Evolutionary conservation across 306 rosid genomes (phyloP), one percentile per base, ranked within the genome.

Genomic region (Pterocarpus macrocarpus): DNA sequence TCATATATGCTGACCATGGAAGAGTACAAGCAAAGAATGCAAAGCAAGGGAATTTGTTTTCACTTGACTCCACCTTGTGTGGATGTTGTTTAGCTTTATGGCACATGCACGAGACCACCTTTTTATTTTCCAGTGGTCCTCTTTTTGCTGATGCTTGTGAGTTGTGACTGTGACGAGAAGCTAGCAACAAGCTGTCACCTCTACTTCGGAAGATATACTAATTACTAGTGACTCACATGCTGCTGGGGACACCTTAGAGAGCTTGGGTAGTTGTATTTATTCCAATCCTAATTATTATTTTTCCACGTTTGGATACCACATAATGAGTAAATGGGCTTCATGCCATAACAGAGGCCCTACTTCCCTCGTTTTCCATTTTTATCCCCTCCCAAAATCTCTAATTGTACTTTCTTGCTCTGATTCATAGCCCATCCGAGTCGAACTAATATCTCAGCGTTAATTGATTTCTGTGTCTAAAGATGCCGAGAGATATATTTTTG

Each of bases 61-160:
- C 57, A 69, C 76, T 43, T 71, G 32, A 41, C 45, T 76, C 38
- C 75, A 72, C 64, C 66, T 64, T 71, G 55, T 38, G 84, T 55
- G 81, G 82, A 22, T 75, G 69, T 15, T 22, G 44, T 34, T 22
- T 44, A 41, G 57, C 73, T 76, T 81, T 85, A 65, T 43, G 65
- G 75, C 87, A 83, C 80, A 75, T 82, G 85, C 82, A 64, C 9
- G 72, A 69, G 68, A 58, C 61, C 57, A 47, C 69, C 73, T 62
- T 85, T 63, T 79, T n/a, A 61, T 72, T 76, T 52, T 14, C 7
- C 14, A 38, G 91, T 84, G 91, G 92, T 80, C 91, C 89, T 67
- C 66, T 43, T 63, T 71, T n/a, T 53, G 5, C 75, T 30, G 69
- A 77, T 74, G 68, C 10, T 44, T 73, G 80, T 76, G 57, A 47